Percentiles rank a stretch among this genome's conserved stretches.
Evolutionary conservation across 352 stramenopile species (phyloP).

Genomic region (Albugo laibachii): DNA sequence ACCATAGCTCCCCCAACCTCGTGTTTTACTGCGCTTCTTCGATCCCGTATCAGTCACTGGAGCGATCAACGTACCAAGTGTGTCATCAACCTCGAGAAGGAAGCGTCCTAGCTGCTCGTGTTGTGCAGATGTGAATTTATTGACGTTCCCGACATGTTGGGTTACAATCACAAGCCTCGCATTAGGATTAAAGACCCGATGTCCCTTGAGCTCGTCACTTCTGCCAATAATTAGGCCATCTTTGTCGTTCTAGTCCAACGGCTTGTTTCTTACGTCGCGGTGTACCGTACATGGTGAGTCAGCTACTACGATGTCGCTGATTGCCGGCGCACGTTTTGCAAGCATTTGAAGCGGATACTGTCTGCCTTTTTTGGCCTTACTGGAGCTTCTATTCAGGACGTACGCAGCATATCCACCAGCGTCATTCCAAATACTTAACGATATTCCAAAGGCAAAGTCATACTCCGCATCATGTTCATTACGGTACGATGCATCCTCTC

Average conservation of each 20-base stretch:
- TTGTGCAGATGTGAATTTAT: background rate
- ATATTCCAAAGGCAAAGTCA: background rate
- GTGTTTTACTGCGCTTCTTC: too few relatives aligned
- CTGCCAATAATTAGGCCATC: constrained; percentile 1
- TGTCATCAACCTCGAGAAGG: background rate
- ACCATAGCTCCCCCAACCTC: too few relatives aligned
- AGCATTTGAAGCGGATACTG: background rate
- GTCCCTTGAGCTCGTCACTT: background rate
- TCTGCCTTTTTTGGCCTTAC: background rate
- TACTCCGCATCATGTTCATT: background rate
- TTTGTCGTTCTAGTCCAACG: background rate
- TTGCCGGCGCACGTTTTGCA: background rate
- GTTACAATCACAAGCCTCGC: background rate
- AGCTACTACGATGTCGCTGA: background rate
- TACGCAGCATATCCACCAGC: constrained; percentile 2
- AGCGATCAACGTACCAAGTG: too few relatives aligned
- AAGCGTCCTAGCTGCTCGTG: background rate
- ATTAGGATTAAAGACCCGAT: background rate
- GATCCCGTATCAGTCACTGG: too few relatives aligned
- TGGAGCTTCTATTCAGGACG: background rate
- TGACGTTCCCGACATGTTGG: background rate
- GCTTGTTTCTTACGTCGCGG: constrained; percentile 1
- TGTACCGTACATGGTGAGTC: constrained; percentile 2
- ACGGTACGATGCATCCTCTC: background rate
- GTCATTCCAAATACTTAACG: constrained; percentile 4